These are phyloP conservation scores for Zygnema cylindricum DNA, from an alignment of 139 green algal genomes.

Conservation along the genomic window DNA sequence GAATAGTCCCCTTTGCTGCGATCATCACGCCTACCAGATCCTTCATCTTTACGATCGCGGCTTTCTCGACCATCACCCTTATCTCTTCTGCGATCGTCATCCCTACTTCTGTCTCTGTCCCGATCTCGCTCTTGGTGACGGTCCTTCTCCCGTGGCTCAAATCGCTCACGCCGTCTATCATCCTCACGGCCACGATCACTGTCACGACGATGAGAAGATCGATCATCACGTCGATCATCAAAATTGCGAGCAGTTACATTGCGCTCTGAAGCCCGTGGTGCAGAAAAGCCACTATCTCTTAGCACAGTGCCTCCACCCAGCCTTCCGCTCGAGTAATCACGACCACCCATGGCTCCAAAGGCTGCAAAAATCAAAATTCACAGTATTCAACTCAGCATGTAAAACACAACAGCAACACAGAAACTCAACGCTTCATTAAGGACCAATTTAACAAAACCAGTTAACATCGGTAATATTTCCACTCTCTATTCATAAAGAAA, in stretches of 20 bases:
- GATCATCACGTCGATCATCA: neutral
- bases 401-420: too few relatives aligned
- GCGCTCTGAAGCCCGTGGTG: neutral
- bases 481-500: too few relatives aligned
- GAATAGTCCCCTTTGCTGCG: neutral
- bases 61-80: constrained; percentile 13
- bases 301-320: neutral
- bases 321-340: neutral
- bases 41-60: neutral
- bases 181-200: neutral
- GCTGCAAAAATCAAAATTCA: neutral
- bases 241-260: neutral
- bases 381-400: constrained; percentile 3
- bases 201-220: neutral
- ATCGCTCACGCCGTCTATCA: constrained; percentile 21
- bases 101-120: constrained; percentile 7
- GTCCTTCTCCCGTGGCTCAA: neutral
- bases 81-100: constrained; percentile 1
- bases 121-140: constrained; percentile 21
- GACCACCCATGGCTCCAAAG: neutral
- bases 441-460: too few relatives aligned
- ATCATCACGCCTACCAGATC: constrained; percentile 5
- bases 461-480: too few relatives aligned
- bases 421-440: too few relatives aligned
- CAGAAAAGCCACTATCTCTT: constrained; percentile 1